Evolutionary conservation across 2,329 filamentous ascomycete genomes (phyloP), one percentile per base, ranked within the genome.

Genomic region (Helicocarpus griseus): DNA sequence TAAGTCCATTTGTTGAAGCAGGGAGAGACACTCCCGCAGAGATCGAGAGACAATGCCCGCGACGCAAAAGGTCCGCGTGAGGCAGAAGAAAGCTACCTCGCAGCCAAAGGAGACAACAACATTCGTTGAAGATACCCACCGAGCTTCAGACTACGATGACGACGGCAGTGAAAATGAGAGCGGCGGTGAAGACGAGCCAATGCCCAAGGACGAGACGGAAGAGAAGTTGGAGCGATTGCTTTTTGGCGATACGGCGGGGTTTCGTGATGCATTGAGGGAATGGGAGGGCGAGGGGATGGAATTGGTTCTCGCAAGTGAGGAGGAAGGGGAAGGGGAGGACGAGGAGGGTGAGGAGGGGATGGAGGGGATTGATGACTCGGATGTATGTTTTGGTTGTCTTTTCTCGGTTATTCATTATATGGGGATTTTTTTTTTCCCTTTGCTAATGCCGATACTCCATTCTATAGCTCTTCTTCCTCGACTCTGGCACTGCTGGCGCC

Each of bases 161-260:
- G 58, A 61, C 35, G 53, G 60, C 43, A 60, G 65, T 14, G 59
- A 64, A 57, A 58, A 59, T 17, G 60, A 60, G 26, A 60, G 63
- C 17, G 60, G 63, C 17, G 57, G 57, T 1, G 60, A 54, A 35
- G 44, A 31, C 2, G 58, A 59, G 1, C 63, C 65, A 2, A 58
- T 67, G 11, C 62, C 49, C 11, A 93, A 91, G 65, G 89, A 95
- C 65, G 83, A 82, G 13, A 83, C 86, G 49, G 90, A 96, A 67
- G 82, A 86, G 63, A 88, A 91, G 65, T 80, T 96, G 28, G 91
- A 96, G 72, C 81, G 83, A 57, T 74, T 96, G 56, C 86, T 98
- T 3, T 87, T 98, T 56, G 93, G 93, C 51, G 87, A 95, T 69
- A 82, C 85, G 44, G 79, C 81, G n/a, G 87, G 84, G 31, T 97